Evolutionary conservation across 129 eudicot genomes (phyloP), one percentile per base, ranked within the genome.

Genomic region (Escallonia herrerae): DNA sequence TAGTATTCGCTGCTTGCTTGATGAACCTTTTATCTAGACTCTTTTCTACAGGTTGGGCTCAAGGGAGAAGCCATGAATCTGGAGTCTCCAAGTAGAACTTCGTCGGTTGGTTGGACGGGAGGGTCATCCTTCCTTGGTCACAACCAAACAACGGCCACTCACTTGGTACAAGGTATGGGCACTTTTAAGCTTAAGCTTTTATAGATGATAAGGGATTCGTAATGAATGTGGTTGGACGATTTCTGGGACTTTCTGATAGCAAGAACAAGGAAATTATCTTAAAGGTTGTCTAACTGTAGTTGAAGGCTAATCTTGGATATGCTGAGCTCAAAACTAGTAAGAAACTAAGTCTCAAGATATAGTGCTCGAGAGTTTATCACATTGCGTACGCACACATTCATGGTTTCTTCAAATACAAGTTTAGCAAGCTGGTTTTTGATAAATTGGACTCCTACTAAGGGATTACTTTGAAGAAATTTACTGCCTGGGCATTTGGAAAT

Each of bases 121-220:
- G 77, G 71, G 51, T 81, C 97, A 22, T 22, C 33, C n/a, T n/a
- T n/a, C n/a, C 49, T 63, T 77, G 13, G 50, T 67, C 33, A 74
- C 58, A 74, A 60, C 72, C 15, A 67, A 43, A 12, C 83, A 72
- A 44, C 83, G 75, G 66, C 96, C 97, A 4, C 89, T 90, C 58
- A 84, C 89, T 5, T 90, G 97, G 97, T 77, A 86, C 55, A 90
- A 86, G 97, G 97, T 90, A 86, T 7, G 22, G 64, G 15, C 22
- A 22, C 14, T 52, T n/a, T 38, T 5, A 13, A 55, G 15, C 15
- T 59, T 45, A 43, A 2, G 54, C 46, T 60, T 52, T 38, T 12
- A 64, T 37, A 64, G 13, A 49, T 8, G 67, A 4, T 63, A 37
- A 15, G 38, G 22, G 42, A 5, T 13, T 22, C 9, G 12, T 45